phyloP scores from a whole-genome alignment of 495 filamentous ascomycete species.

The Echria macrotheca region DNA sequence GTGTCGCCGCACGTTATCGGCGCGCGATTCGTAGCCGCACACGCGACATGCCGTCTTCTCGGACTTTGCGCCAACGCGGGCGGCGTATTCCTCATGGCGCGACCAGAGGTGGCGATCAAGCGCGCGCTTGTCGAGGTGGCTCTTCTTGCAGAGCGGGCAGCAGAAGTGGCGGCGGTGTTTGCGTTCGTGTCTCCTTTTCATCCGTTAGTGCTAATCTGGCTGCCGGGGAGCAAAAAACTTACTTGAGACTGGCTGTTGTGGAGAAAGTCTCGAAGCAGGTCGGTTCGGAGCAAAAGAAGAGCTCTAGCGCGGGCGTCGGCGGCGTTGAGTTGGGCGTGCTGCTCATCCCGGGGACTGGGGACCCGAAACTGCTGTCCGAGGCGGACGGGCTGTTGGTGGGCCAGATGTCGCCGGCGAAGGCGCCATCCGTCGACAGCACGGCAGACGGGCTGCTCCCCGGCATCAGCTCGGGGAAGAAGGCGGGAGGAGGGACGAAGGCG shows the following conservation, averaged over 20 bases:
- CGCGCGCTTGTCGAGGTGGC: constrained; percentile 19
- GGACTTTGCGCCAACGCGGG: constrained; percentile 9
- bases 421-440: neutral
- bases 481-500: neutral
- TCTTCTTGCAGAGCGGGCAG: constrained; percentile 17
- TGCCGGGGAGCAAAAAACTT: neutral
- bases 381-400: neutral
- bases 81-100: constrained; percentile 15
- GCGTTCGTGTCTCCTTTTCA: constrained; percentile 14
- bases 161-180: constrained; percentile 17
- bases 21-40: constrained; percentile 17
- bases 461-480: neutral
- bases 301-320: neutral
- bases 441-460: neutral
- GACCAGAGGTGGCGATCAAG: constrained; percentile 22
- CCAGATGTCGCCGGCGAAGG: neutral
- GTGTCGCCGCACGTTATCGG: constrained; percentile 16
- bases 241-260: neutral
- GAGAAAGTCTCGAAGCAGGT: constrained; percentile 1
- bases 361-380: neutral
- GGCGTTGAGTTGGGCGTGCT: constrained; percentile 2
- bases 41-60: constrained; percentile 14
- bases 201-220: neutral
- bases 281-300: constrained; percentile 1
- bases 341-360: neutral